Evolutionary conservation across 2,329 filamentous ascomycete species (phyloP).

Genomic region (Verticillium alfalfae): DNA sequence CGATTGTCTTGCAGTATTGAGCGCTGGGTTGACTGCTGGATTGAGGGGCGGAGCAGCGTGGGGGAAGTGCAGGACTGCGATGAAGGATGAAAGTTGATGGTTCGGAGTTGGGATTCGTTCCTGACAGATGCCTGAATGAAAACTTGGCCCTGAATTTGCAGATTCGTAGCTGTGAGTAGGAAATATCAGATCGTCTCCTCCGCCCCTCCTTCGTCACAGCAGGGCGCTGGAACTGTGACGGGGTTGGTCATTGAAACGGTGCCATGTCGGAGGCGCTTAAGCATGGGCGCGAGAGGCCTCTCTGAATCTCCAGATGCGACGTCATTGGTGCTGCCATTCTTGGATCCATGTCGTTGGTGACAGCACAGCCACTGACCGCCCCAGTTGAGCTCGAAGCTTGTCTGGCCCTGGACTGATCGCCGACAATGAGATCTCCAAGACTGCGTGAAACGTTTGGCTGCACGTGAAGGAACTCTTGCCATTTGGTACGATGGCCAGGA

Average conservation of each 20-base stretch:
- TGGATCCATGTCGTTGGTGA: background rate
- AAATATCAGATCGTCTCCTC: background rate
- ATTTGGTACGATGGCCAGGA: no score
- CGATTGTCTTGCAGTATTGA: background rate
- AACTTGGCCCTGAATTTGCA: background rate
- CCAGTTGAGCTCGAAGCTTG: background rate
- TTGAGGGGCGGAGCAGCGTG: background rate
- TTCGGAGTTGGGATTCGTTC: background rate
- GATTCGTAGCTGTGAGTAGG: background rate
- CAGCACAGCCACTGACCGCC: background rate
- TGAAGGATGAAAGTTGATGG: background rate
- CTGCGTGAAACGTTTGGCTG: no score
- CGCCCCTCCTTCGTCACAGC: background rate
- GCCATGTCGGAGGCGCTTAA: background rate
- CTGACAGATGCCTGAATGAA: background rate
- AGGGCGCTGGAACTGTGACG: background rate
- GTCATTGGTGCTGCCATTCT: slow-evolving; percentile 2
- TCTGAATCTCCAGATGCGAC: background rate
- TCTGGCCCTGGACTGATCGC: background rate
- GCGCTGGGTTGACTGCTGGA: background rate
- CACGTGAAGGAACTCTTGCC: no score
- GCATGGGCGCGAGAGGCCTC: background rate
- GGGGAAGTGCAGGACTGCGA: background rate
- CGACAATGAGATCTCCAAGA: no score
- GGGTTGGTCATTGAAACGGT: background rate